Evolutionary conservation across 306 rosid genomes (phyloP), one percentile per base, ranked within the genome.

Genomic region (Quercus suber): DNA sequence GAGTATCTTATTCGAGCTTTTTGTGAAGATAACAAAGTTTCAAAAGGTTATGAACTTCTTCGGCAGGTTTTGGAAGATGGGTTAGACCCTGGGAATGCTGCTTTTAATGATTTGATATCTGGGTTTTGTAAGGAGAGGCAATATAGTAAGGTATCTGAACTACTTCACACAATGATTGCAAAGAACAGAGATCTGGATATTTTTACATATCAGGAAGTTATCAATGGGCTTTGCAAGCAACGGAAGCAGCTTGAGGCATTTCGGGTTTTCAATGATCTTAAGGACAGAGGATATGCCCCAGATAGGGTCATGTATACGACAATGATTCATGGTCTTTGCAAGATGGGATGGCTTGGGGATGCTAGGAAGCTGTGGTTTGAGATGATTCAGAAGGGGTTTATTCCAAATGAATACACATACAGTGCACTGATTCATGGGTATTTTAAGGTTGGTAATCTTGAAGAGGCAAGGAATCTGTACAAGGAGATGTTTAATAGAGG

Each of bases 311-410:
- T 90, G 97, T 90, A 92, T 82, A 90, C 96, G 10, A 94, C 91
- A 27, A 84, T 90, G 76, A 90, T 93, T 52, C 84, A 76, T 72
- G 90, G 92, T 68, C 79, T 90, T 75, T 92, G 90, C 81, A 78
- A 78, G 21, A 76, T 71, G 78, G 78, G 89, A 58, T 69, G 8
- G 79, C 70, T 79, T 56, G 94, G 89, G 6, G 89, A 84, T 56
- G 97, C 96, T 57, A 87, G 89, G 87, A 91, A 87, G 89, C 79
- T 92, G 71, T 92, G 92, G 94, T 88, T 91, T 81, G 96, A 94
- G 95, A 90, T 94, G 97, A 86, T 85, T 82, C 85, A 49, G 17
- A 89, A 89, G 73, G 96, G 98, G 61, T 55, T 75, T 78, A 73
- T 76, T 79, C 95, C 98, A 20, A 90, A 90, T 70, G 90, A 90